phyloP scores from a whole-genome alignment of 2,329 filamentous ascomycete species.

The Penicillium griseofulvum region DNA sequence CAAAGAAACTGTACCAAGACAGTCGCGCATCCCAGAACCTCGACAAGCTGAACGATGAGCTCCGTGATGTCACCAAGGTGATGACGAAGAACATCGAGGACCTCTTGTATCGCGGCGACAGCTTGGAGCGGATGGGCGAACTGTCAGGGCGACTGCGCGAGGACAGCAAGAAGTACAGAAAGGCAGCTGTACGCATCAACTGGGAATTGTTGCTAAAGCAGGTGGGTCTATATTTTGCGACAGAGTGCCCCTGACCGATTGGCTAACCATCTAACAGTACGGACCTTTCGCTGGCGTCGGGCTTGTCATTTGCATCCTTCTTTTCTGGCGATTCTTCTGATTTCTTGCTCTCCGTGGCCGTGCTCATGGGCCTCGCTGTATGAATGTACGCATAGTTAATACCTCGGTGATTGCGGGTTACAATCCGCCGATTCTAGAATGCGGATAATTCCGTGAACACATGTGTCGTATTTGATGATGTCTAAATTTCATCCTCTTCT shows the following conservation, averaged over 20 bases:
- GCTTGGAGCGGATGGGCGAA: constrained; percentile 94
- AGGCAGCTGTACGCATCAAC: constrained; percentile 91
- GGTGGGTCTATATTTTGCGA: constrained; percentile 40
- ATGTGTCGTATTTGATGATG: neutral
- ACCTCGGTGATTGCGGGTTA: constrained; percentile 33
- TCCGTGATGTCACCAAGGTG: constrained; percentile 95
- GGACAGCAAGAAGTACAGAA: constrained; percentile 90
- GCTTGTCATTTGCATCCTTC: constrained; percentile 77
- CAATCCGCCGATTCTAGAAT: constrained; percentile 22
- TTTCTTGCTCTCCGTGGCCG: constrained; percentile 8
- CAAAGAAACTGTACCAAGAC: constrained; percentile 92
- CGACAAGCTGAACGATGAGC: constrained; percentile 92
- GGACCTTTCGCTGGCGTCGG: constrained; percentile 81
- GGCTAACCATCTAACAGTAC: constrained; percentile 56
- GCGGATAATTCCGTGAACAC: constrained; percentile 8
- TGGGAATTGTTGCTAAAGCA: constrained; percentile 97
- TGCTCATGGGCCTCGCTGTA: constrained; percentile 22
- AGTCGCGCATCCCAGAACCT: constrained; percentile 87
- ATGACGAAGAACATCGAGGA: constrained; percentile 99
- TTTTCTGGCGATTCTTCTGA: constrained; percentile 92
- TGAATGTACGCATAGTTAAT: constrained; percentile 41
- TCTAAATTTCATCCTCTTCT: constrained; percentile 84
- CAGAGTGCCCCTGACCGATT: neutral
- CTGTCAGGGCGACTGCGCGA: constrained; percentile 82
- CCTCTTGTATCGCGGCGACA: constrained; percentile 89